Evolutionary conservation across 495 filamentous ascomycete species (phyloP), one percentile per base, ranked within the genome.

Genomic region (Trichoderma virens): DNA sequence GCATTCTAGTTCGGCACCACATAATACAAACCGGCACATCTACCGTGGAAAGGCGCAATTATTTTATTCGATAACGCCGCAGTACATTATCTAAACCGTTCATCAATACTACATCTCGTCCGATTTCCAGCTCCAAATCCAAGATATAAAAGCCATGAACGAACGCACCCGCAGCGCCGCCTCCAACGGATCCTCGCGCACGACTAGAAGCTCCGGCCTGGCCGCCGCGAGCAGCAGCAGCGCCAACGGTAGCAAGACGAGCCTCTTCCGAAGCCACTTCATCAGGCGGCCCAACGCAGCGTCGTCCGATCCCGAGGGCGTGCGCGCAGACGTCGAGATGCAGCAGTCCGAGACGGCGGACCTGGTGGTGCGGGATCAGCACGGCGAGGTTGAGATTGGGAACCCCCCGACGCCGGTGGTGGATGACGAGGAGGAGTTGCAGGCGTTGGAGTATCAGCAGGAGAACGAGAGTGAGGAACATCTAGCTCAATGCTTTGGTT

Each of bases 291-390:
- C 87, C 25, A 86, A 85, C 16, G 78, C 84, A 18, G 74, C 72
- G 35, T 74, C 81, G 16, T 74, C 77, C 28, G 64, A 70, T 5
- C 72, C 75, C 64, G 71, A 74, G 56, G 70, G 73, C 6, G 56
- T 76, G 27, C 74, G 72, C 14, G 66, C 75, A 0, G 71, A 74
- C 31, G 65, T 65, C 41, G 78, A 69, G 61, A 78, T 67, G 51
- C 7, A 69, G 75, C 9, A 9, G 27, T 75, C 76, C 20, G 82
- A 85, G 34, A 80, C 81, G 3, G 80, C 79, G 41, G 90, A 92
- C 39, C 92, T 95, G 38, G 86, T 93, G 9, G 84, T 90, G 16
- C 81, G 87, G 67, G 86, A 94, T 72, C 79, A 86, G 71, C 86
- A 89, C 71, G 92, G 92, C 47, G 83, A 85, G 61, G 88, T 89